Evolutionary conservation across 306 rosid genomes (phyloP).

Genomic region (Rubus parviflorus): DNA sequence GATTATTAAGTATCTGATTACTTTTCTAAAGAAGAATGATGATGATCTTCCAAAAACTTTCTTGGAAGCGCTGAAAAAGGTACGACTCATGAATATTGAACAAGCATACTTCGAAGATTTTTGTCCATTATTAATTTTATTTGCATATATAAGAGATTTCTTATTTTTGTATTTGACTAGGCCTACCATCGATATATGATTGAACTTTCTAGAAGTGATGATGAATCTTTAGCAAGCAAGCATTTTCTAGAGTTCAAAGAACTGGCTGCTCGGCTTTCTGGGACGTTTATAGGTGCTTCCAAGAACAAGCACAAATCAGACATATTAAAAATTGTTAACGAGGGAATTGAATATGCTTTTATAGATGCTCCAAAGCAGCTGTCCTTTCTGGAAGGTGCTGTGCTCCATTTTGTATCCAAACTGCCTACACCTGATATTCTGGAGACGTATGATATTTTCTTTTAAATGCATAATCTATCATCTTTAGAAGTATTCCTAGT

Average conservation of each 20-base stretch:
- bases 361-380: constrained; percentile 73
- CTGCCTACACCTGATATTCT: constrained; percentile 73
- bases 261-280: constrained; percentile 81
- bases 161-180: constrained; percentile 33
- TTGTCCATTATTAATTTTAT: not conserved
- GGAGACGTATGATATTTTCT: constrained; percentile 61
- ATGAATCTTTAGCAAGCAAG: constrained; percentile 50
- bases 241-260: constrained; percentile 68
- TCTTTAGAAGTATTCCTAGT: constrained; percentile 21
- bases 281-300: constrained; percentile 76
- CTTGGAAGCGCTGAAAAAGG: constrained; percentile 88
- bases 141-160: not conserved
- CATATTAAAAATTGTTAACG: constrained; percentile 67
- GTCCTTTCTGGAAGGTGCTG: constrained; percentile 72
- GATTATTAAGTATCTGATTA: constrained; percentile 72
- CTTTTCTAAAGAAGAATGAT: constrained; percentile 63
- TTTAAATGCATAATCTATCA: constrained; percentile 19
- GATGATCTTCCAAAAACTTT: constrained; percentile 55
- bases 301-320: constrained; percentile 70
- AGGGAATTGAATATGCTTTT: constrained; percentile 87
- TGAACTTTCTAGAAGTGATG: constrained; percentile 49
- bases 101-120: not conserved
- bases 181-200: constrained; percentile 59
- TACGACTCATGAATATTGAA: constrained; percentile 24
- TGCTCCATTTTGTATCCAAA: constrained; percentile 71